phyloP scores from a whole-genome alignment of 2,329 filamentous ascomycete genomes.

The Sporothrix schenckii region DNA sequence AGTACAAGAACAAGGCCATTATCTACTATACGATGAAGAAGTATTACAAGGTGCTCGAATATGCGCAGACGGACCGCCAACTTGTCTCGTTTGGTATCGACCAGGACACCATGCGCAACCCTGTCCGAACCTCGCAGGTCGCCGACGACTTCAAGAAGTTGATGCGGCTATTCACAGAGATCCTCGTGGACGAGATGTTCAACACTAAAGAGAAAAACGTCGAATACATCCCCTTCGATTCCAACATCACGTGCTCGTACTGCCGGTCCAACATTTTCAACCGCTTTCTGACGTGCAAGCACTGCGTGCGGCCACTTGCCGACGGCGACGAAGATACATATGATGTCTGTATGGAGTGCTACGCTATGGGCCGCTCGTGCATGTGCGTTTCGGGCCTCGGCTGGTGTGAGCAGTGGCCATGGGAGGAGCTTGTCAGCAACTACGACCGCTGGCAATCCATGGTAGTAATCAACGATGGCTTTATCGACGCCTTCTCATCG shows the following conservation, averaged over 20 bases:
- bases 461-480: conserved; percentile 73
- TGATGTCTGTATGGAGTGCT: conserved; percentile 98
- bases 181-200: conserved; percentile 87
- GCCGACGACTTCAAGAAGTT: conserved; percentile 80
- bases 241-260: conserved; percentile 92
- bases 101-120: conserved; percentile 49
- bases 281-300: conserved; percentile 87
- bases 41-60: conserved; percentile 67
- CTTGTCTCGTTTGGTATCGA: conserved; percentile 54
- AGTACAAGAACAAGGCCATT: conserved; percentile 98
- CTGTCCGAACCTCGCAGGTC: conserved; percentile 62
- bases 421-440: conserved; percentile 73
- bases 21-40: conserved; percentile 84
- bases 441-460: conserved; percentile 83
- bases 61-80: conserved; percentile 53
- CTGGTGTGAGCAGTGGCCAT: conserved; percentile 93
- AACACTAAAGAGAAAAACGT: conserved; percentile 69
- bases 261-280: conserved; percentile 98
- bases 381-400: conserved; percentile 79
- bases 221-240: conserved; percentile 81
- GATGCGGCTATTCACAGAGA: conserved; percentile 74
- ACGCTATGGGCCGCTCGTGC: conserved; percentile 94
- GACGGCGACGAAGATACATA: conserved; percentile 80
- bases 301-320: conserved; percentile 70
- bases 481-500: conserved; percentile 64